Evolutionary conservation across 495 filamentous ascomycete genomes (phyloP), one percentile per base, ranked within the genome.

Genomic region (Aspergillus kassunensis): DNA sequence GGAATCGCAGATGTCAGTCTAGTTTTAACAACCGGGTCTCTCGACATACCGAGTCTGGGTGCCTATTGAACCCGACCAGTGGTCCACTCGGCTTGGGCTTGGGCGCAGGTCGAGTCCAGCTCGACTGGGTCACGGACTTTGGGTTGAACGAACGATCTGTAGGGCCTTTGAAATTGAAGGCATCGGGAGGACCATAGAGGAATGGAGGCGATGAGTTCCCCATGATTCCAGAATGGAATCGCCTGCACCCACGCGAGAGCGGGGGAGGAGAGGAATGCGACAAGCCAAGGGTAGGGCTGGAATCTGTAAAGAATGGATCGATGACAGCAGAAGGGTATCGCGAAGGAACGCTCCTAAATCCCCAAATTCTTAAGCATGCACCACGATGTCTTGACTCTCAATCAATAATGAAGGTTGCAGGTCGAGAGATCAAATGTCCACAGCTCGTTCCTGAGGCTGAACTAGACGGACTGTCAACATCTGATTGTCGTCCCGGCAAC

Each of bases 121-220:
- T 90, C 50, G 87, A 85, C 64, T 87, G 77, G 8, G 89, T 88
- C 29, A 86, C 81, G 48, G 85, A 85, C 61, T 89, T 93, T 12
- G 91, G 91, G 60, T 96, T 88, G 71, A 93, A 96, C 0, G 65
- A 61, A 7, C 68, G 73, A 29, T 86, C 74, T 29, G 72, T 77
- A 18, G 74, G 77, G 46, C 76, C 76, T 53, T 65, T 56, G 60
- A 79, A 76, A 45, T 63, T 69, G 49, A 76, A 73, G 39, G 55
- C 77, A 63, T 64, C 68, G 46, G 72, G 77, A 52, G 56, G 64
- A 59, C 84, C 80, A 70, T 95, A 95, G 69, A 95, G 73, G 74
- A 86, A 95, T 47, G 90, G 90, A 72, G 79, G 83, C 46, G 78
- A 72, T 35, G 66, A 67, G 56, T 71, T 80, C 58, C 77, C 79